Conservation (phyloP, 2,329 filamentous ascomycete genomes). For the Coniochaeta ligniaria region DNA sequence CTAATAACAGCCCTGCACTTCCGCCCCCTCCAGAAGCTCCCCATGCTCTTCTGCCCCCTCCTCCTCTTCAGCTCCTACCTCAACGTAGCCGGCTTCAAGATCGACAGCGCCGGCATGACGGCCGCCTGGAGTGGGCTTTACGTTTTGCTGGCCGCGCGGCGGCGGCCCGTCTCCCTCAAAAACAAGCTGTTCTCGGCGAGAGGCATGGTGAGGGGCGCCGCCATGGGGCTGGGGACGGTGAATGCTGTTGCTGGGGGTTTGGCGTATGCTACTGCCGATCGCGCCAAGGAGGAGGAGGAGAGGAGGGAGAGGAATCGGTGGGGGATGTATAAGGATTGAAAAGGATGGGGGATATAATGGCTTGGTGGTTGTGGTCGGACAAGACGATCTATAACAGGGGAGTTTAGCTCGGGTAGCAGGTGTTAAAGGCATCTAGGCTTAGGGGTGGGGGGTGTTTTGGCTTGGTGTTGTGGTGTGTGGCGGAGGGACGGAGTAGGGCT, state of each 20-base stretch:
- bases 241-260: constrained; percentile 44
- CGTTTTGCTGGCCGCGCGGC: constrained; percentile 44
- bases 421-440: too few relatives aligned
- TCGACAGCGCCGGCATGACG: constrained; percentile 47
- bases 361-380: too few relatives aligned
- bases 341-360: too few relatives aligned
- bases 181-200: constrained; percentile 35
- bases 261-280: constrained; percentile 44
- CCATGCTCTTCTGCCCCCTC: constrained; percentile 42
- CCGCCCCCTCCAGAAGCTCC: constrained; percentile 42
- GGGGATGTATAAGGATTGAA: constrained; percentile 25
- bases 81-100: constrained; percentile 51
- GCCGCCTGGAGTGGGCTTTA: constrained; percentile 53
- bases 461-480: too few relatives aligned
- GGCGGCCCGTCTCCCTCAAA: constrained; percentile 22
- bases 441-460: too few relatives aligned
- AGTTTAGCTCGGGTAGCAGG: too few relatives aligned
- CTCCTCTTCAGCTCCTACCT: constrained; percentile 52
- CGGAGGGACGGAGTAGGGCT: too few relatives aligned
- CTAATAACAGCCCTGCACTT: constrained; percentile 49
- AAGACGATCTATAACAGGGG: too few relatives aligned
- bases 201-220: constrained; percentile 41
- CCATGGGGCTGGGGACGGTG: constrained; percentile 39
- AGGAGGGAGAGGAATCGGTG: constrained; percentile 44
- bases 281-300: constrained; percentile 39